A percentile compares a stretch with the other conserved stretches of the same genome.
phyloP scores from a whole-genome alignment of 176 grass and related monocot genomes.

The Tillandsia fasciculata region DNA sequence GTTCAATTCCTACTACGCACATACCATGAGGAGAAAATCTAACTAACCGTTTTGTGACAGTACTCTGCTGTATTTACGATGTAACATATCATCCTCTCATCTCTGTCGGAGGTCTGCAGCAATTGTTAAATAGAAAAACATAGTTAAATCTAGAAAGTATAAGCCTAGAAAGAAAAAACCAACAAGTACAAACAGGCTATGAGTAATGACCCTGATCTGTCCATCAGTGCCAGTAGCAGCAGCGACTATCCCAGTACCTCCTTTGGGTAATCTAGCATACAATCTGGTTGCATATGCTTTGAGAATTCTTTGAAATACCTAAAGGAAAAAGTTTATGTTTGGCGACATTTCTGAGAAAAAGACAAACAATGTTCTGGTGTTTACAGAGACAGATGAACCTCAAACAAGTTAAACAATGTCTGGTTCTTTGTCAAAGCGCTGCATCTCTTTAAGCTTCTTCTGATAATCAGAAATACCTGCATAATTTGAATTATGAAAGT shows the following conservation, averaged over 20 bases:
- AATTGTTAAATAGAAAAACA: slow-evolving; percentile 23
- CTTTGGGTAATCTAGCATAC: slow-evolving; percentile 82
- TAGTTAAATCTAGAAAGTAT: neutral
- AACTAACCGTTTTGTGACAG: slow-evolving; percentile 91
- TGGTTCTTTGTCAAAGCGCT: slow-evolving; percentile 93
- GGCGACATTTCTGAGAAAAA: no score
- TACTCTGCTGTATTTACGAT: slow-evolving; percentile 97
- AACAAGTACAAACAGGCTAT: neutral
- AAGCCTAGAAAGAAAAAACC: neutral
- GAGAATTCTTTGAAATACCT: slow-evolving; percentile 98
- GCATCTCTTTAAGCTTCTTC: slow-evolving; percentile 99
- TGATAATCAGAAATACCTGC: slow-evolving; percentile 96
- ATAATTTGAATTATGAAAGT: slow-evolving; percentile 9
- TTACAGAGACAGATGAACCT: slow-evolving; percentile 32
- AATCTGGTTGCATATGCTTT: slow-evolving; percentile 87
- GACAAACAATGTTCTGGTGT: neutral
- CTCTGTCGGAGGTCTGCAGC: slow-evolving; percentile 88
- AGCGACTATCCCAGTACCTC: slow-evolving; percentile 89
- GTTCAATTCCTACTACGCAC: slow-evolving; percentile 5
- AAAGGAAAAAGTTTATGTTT: slow-evolving; percentile 1
- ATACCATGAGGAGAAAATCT: slow-evolving; percentile 10
- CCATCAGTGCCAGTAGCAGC: slow-evolving; percentile 94
- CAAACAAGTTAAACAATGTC: slow-evolving; percentile 85
- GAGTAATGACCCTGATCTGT: slow-evolving; percentile 63
- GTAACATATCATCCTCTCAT: slow-evolving; percentile 98